phyloP scores from a whole-genome alignment of 2,329 filamentous ascomycete species.

The Pseudocercospora vitis region DNA sequence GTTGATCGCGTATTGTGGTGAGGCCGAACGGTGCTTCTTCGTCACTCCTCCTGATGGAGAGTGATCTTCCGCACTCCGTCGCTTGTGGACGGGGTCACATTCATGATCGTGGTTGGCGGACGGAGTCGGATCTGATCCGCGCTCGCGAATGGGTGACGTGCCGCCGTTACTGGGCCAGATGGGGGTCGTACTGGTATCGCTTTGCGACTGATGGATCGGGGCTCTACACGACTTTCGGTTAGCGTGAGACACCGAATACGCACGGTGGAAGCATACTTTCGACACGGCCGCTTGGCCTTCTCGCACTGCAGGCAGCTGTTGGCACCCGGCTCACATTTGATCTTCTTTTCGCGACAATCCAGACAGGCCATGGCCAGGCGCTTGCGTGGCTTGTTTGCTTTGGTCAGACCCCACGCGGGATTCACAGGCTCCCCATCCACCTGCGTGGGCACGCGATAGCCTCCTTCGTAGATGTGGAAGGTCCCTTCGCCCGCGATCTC shows the following conservation, averaged over 20 bases:
- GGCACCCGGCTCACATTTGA: constrained; percentile 88
- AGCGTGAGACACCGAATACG: constrained; percentile 16
- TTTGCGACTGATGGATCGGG: constrained; percentile 29
- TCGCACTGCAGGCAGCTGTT: constrained; percentile 89
- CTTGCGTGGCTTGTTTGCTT: constrained; percentile 90
- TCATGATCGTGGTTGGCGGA: constrained; percentile 21
- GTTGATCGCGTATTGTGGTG: constrained; percentile 24
- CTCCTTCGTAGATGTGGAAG: constrained; percentile 37
- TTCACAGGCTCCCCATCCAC: constrained; percentile 87
- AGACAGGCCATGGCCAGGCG: constrained; percentile 88
- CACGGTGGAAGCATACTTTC: constrained; percentile 58
- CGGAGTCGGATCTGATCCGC: constrained; percentile 24
- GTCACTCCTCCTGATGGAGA: constrained; percentile 23
- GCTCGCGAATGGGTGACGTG: constrained; percentile 27
- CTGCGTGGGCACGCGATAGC: constrained; percentile 35
- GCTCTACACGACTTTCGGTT: constrained; percentile 28
- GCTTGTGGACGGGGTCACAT: constrained; percentile 29
- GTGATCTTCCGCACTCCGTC: constrained; percentile 31
- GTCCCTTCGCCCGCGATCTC: constrained; percentile 35
- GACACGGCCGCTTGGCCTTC: constrained; percentile 83
- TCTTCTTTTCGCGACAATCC: constrained; percentile 94
- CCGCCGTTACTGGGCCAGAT: constrained; percentile 29
- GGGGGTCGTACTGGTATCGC: constrained; percentile 25
- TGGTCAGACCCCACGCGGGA: constrained; percentile 89
- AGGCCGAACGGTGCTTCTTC: constrained; percentile 37